Evolutionary conservation across 31 red algal genomes (phyloP), one percentile per base, ranked within the genome.

Genomic region (Bonnemaisonia californica): DNA sequence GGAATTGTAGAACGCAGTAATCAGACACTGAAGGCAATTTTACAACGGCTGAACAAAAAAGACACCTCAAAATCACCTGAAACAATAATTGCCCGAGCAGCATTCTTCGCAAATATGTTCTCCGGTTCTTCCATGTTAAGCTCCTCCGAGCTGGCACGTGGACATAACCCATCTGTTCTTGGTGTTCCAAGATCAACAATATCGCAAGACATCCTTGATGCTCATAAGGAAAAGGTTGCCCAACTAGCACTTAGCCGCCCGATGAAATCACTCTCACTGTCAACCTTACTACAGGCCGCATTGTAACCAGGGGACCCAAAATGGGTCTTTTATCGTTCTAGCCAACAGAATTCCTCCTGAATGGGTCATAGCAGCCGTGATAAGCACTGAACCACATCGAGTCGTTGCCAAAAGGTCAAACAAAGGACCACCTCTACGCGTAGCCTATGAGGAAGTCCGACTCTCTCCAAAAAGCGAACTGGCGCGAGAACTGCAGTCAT

Each of bases 91-190:
- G 39, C 76, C 24, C 41, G 58, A 8, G 76, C 76, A 37, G 24
- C 76, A 27, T 80, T 80, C 31, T 5, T 66, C 7, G 24, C 76
- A 4, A 80, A 80, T 45, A 66, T 80, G 58, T 66, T 80, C 30
- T 27, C 28, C 26, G 76, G 54, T n/a, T 66, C 55, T 5, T 11
- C 32, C 13, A 35, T 42, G 68, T 58, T 62, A 36, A 65, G 29
- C 57, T 63, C 58, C 54, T 40, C 22, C 39, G 12, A 80, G 35
- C 56, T 80, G 5, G 31, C 32, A 5, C 7, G 76, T 4, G 76
- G 76, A 19, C 66, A 80, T 37, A 24, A 23, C 48, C 73, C 54
- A 60, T 28, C 51, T 8, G 11, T 77, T 9, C 73, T 77, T 32
- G 73, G 73, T 13, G 21, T 60, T 8, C 48, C 54, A 11, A 30